These are phyloP conservation scores for Selaginella tamariscina DNA, from an alignment of 75 land plant species.

Conservation along the genomic window DNA sequence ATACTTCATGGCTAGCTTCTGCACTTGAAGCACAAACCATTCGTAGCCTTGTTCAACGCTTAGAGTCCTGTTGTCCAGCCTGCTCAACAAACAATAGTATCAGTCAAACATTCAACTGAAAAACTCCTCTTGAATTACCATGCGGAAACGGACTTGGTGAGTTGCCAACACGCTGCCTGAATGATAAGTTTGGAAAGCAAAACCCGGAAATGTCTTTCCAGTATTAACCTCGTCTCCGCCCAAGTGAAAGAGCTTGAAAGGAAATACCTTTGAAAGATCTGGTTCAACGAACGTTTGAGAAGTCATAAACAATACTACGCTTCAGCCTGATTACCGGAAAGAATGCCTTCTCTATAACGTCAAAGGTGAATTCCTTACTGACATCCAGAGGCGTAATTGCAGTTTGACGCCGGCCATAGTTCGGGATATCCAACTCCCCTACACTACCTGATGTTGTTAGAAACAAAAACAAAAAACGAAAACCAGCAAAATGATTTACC, in stretches of 20 bases:
- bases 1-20: conserved; percentile 52
- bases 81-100: conserved; percentile 15
- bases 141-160: conserved; percentile 13
- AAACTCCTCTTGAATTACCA: neutral
- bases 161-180: conserved; percentile 50
- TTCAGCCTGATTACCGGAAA: conserved; percentile 36
- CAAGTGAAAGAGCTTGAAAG: conserved; percentile 81
- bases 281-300: neutral
- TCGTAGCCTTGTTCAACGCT: conserved; percentile 60
- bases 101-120: neutral
- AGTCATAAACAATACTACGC: neutral
- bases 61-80: conserved; percentile 58
- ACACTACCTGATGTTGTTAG: neutral
- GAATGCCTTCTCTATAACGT: conserved; percentile 63
- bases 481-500: too few species aligned
- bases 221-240: conserved; percentile 96
- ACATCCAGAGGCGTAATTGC: conserved; percentile 89
- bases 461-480: neutral
- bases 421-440: conserved; percentile 88
- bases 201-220: conserved; percentile 32
- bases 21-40: conserved; percentile 78
- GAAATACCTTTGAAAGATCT: conserved; percentile 78
- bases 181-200: neutral
- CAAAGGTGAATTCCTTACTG: conserved; percentile 68
- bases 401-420: conserved; percentile 70